Evolutionary conservation across 2,329 filamentous ascomycete genomes (phyloP), one percentile per base, ranked within the genome.

Genomic region (Epichloe bromicola): DNA sequence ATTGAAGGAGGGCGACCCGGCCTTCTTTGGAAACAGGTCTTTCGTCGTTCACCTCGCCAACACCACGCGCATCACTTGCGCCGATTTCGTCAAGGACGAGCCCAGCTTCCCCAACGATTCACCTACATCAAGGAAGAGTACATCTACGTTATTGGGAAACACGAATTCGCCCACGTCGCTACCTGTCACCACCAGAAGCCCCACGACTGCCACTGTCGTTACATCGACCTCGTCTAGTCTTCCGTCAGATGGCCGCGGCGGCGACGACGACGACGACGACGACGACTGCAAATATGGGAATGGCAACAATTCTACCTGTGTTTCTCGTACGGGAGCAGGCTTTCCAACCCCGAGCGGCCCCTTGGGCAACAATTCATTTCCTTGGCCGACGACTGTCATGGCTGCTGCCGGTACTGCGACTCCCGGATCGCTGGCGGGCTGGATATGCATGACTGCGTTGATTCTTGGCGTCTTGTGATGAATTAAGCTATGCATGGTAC

Each of bases 1-100:
- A 3, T 74, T 80, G 26, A 60, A 68, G 47, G 62, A 71, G 15
- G 75, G 72, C 34, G 65, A 71, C 42, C 70, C 71, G 8, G 69
- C 77, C 49, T 86, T 80, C 70, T 78, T 86, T 53, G 81, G 80
- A 46, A 81, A 85, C 67, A 74, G 78, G 53, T 82, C 78, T 53
- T 66, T 86, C 52, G 80, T 83, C 48, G 59, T 86, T 53, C 82
- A 86, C 68, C 80, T 74, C 57, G 70, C 71, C 60, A 83, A 83
- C 70, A 78, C 72, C 64, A 82, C 79, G 1, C 76, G 82, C 55
- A 74, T 85, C 58, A 75, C 74, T 12, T 85, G 82, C 60, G 81
- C 78, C 65, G 82, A 81, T 71, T 83, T 85, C 61, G 44, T 54
- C 44, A 49, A 43, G 33, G 38, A 40, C 37, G 36, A 6, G 42